phyloP scores from a whole-genome alignment of 805 yeast genomes.

The Candida hungchunana region DNA sequence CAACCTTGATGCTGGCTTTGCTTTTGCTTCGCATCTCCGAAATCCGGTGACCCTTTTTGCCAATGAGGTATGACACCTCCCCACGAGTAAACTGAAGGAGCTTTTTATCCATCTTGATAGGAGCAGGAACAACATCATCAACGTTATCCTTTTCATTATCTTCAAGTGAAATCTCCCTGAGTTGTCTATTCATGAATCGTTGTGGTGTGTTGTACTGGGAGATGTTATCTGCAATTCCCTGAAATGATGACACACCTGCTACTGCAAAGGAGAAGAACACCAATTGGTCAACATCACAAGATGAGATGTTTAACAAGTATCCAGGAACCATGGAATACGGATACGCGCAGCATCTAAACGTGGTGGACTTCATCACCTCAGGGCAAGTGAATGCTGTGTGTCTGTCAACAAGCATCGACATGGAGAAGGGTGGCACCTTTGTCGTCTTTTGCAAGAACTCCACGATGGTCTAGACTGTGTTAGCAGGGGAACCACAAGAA shows the following conservation, averaged over 20 bases:
- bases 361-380: neutral
- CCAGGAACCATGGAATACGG: slow-evolving; percentile 10
- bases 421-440: neutral
- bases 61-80: slow-evolving; percentile 41
- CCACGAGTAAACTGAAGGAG: slow-evolving; percentile 24
- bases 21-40: slow-evolving; percentile 31
- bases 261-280: neutral
- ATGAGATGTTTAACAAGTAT: slow-evolving; percentile 1
- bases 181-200: too few relatives aligned
- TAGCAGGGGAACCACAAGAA: too few relatives aligned
- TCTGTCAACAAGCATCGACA: slow-evolving; percentile 4
- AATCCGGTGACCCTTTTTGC: slow-evolving; percentile 38
- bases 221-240: neutral
- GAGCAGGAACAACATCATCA: too few relatives aligned
- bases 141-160: too few relatives aligned
- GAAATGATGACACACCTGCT: neutral
- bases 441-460: slow-evolving; percentile 2
- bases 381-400: slow-evolving; percentile 4
- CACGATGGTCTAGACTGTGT: neutral
- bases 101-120: slow-evolving; percentile 1
- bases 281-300: neutral
- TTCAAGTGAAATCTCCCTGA: too few relatives aligned
- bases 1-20: slow-evolving; percentile 36
- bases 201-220: neutral
- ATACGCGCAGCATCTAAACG: neutral